Evolutionary conservation across 2,329 filamentous ascomycete genomes (phyloP), one percentile per base, ranked within the genome.

Genomic region (Kalaharituber pfeilii): DNA sequence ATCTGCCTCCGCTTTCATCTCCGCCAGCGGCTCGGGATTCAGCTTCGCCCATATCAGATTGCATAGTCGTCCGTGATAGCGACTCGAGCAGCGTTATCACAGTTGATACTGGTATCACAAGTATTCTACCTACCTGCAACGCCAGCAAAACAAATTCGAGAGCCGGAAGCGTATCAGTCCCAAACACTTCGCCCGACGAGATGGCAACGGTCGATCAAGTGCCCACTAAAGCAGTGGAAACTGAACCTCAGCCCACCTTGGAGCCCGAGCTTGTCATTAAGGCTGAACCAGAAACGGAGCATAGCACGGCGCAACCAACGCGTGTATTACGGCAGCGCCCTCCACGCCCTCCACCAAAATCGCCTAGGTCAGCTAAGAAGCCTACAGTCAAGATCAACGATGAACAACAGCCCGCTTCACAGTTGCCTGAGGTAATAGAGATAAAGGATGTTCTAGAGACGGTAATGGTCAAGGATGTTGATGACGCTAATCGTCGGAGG

Each of bases 11-110:
- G 22, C 13, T 47, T 5, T 6, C 3, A 11, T 22, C 42, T 13
- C 42, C 6, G 42, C 42, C 42, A 25, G 42, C 42, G 42, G 42
- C 42, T 22, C 42, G 24, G 18, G 42, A 47, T 47, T 47, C 42
- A 25, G 24, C 13, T 13, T 47, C 42, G 24, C 18, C 42, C 13
- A 47, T 47, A 22, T 47, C 42, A 22, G 42, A 47, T 22, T 47
- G 42, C 24, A 47, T 47, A 18, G 24, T 47, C 13, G 42, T 47
- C 11, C 42, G 42, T 47, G 42, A 47, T 25, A 18, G 42, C 22
- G 42, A 47, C 22, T 47, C 42, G n/a, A 47, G 42, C 42, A 47
- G 42, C 42, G 42, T 47, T 7, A 24, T 47, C 42, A 47, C 42
- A 25, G 22, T 47, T 11, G 42, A 47, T 13, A 47, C 42, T 15